Evolutionary conservation across 345 rosid species (phyloP).

Genomic region (Hibiscus mutabilis): DNA sequence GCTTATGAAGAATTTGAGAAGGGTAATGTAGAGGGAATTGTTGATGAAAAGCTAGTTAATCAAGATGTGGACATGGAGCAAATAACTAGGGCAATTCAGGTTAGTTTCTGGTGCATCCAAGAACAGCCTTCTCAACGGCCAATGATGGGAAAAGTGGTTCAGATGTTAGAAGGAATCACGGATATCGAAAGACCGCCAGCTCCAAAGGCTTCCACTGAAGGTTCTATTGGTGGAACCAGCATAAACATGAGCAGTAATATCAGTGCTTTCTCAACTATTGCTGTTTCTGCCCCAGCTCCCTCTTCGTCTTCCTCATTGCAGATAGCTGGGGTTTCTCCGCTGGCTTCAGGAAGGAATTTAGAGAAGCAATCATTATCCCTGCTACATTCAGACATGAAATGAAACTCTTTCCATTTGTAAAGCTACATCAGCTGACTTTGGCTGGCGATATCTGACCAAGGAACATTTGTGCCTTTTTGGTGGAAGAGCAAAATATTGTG

Average conservation of each 20-base stretch:
- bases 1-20: not conserved
- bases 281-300: not conserved
- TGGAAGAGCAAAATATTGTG: too few species aligned
- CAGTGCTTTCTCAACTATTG: not conserved
- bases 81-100: not conserved
- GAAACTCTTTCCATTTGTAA: not conserved
- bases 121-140: slow-evolving; percentile 2
- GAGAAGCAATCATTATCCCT: not conserved
- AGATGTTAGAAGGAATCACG: not conserved
- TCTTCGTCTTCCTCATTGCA: not conserved
- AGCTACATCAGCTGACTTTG: not conserved
- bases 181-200: not conserved
- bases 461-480: too few species aligned
- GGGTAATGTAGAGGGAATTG: not conserved
- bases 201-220: not conserved
- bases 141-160: not conserved
- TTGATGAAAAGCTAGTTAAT: not conserved
- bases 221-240: not conserved
- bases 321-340: not conserved
- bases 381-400: not conserved
- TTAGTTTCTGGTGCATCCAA: not conserved
- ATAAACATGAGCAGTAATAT: not conserved
- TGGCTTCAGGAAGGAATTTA: not conserved
- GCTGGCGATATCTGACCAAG: not conserved
- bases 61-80: not conserved